Evolutionary conservation across 2,329 filamentous ascomycete species (phyloP).

Genomic region (Botryotinia calthae): DNA sequence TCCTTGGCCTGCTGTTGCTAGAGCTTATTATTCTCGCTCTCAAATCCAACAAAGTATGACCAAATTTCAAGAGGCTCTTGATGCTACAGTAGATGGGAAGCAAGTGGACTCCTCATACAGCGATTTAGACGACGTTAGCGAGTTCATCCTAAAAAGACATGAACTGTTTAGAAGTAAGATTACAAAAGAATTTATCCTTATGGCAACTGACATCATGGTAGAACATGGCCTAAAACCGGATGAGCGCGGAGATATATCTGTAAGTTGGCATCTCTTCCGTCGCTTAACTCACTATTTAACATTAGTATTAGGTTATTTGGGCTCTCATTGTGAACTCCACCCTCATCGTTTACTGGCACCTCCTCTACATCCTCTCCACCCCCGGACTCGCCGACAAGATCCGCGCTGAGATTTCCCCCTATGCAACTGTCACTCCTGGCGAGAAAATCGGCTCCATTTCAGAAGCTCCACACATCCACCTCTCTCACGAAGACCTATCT

Average conservation of each 20-base stretch:
- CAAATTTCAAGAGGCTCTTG: constrained; percentile 45
- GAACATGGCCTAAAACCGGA: constrained; percentile 3
- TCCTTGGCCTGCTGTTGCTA: constrained; percentile 50
- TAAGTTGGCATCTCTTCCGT: constrained; percentile 21
- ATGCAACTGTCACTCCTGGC: constrained; percentile 40
- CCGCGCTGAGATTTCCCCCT: constrained; percentile 46
- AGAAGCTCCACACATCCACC: constrained; percentile 41
- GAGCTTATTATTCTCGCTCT: constrained; percentile 47
- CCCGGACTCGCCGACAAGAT: constrained; percentile 43
- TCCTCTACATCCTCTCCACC: constrained; percentile 46
- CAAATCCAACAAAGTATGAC: constrained; percentile 43
- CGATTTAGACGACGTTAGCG: constrained; percentile 49
- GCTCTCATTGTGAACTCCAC: constrained; percentile 53
- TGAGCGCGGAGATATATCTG: constrained; percentile 46
- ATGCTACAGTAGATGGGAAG: constrained; percentile 43
- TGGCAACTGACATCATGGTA: constrained; percentile 22
- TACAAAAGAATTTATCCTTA: constrained; percentile 28
- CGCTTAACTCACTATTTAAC: background rate
- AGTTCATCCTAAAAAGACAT: constrained; percentile 45
- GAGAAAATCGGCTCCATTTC: constrained; percentile 34
- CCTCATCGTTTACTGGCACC: constrained; percentile 51
- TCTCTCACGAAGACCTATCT: constrained; percentile 44
- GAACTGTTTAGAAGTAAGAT: constrained; percentile 40
- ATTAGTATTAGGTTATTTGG: constrained; percentile 46
- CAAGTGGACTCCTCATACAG: constrained; percentile 44